Base-by-base conservation (phyloP, 1,284 basidiomycete genomes). In the Cryptococcus maquisensis region DNA sequence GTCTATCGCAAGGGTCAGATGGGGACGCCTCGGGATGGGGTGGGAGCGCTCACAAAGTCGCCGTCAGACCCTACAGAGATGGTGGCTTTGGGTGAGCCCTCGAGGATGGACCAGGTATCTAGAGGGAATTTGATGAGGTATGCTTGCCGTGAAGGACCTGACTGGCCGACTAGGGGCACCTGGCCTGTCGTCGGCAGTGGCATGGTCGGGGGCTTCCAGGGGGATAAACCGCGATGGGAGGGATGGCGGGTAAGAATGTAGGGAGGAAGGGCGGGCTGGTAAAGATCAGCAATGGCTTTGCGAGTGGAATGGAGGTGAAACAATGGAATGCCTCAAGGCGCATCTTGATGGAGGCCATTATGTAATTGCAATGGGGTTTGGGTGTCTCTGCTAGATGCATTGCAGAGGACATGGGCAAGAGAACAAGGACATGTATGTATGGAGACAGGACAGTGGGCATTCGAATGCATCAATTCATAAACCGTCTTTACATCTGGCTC, bases 41-140 rank as follows among this genome's bases (percentile, higher is more conserved):
- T 16, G 20, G 15, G 21, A 18, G n/a, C 12, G 62, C 63, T 58
- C 49, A 70, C 68, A 42, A 69, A 59, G 4, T 54, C 60, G 16
- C 60, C 67, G 32, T 65, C 61, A n/a, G 15, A 21, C n/a, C 9
- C 18, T 18, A 64, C 57, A 10, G 59, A 56, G 18, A 68, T 40
- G 35, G 60, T 53, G 23, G 62, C 57, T n/a, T 15, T 36, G 15
- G 50, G 51, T 0, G 58, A 57, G 12, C 54, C 46, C 26, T 61
- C 60, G 24, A 69, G 57, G 26, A 58, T 47, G 1, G 39, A 36
- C 68, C 67, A 72, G 35, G 63, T 57, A 41, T 72, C 67, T 50
- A 71, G 63, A 20, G 71, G 67, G 24, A 72, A 67, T 23, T 63
- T 63, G 51, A 73, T 59, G 35, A 71, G 61, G 51, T 56, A 71